Base-by-base conservation (phyloP, 73 alveolate species). In the Vitrella brassicaformis region DNA sequence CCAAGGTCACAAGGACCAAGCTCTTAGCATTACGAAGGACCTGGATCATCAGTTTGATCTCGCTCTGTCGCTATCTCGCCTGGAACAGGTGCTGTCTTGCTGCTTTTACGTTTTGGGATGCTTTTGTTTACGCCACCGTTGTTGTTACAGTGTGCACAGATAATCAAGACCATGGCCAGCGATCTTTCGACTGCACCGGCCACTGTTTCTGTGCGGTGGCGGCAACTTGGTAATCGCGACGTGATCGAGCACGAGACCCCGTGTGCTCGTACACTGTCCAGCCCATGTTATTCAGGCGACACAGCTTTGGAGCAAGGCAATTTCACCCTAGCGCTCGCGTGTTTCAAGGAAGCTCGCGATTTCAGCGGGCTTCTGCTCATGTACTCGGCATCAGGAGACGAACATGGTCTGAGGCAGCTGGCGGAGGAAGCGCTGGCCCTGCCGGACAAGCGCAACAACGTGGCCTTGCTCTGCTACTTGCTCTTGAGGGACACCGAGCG, bases 261-360 rank as follows among this genome's bases (percentile, higher is more conserved):
- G n/a, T n/a, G n/a, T n/a, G n/a, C n/a, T n/a, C n/a, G n/a, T n/a
- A n/a, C n/a, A n/a, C n/a, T n/a, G n/a, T n/a, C n/a, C n/a, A n/a
- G n/a, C n/a, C n/a, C n/a, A n/a, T n/a, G n/a, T n/a, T n/a, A n/a
- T n/a, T n/a, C n/a, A n/a, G n/a, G n/a, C n/a, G 82, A 75, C 28
- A 75, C 67, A 27, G 82, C 82, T 1, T 31, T 75, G 70, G 82
- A 75, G 70, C 82, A 75, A 67, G 82, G 81, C 81, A n/a, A 75
- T 70, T 75, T 75, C 75, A 45, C 82, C n/a, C 22, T 75, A 75
- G 74, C 82, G 25, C 66, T 67, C 71, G 75, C 75, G 0, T 75
- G 82, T 19, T 75, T 75, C 75, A 75, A 71, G 14, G 82, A 75
- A 45, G 82, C 82, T 26, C 66, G 67, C 75, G 81, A 31, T 47